phyloP scores from a whole-genome alignment of 371 early-diverging fungal genomes.

The Nosema granulosis region DNA sequence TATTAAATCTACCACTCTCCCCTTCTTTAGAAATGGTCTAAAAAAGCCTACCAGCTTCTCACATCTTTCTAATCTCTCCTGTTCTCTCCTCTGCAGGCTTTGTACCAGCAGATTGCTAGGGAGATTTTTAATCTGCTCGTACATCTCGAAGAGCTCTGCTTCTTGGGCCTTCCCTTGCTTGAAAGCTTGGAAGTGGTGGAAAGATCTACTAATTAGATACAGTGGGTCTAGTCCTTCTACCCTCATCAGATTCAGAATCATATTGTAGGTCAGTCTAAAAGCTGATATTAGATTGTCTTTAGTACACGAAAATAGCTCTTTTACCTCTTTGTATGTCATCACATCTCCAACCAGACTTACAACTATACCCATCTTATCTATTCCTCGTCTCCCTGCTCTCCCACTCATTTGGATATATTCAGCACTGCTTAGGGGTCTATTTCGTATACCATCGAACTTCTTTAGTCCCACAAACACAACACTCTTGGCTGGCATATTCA shows the following conservation, averaged over 20 bases:
- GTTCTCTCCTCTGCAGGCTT: constrained; percentile 17
- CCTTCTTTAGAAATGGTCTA: constrained; percentile 27
- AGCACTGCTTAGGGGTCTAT: constrained; percentile 82
- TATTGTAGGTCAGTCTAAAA: constrained; percentile 94
- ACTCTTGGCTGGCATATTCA: constrained; percentile 99
- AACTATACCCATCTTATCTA: constrained; percentile 94
- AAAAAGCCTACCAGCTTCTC: not conserved
- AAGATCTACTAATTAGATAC: constrained; percentile 83
- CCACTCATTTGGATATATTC: constrained; percentile 89
- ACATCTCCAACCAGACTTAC: constrained; percentile 80
- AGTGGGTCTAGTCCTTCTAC: constrained; percentile 93
- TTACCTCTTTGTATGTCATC: constrained; percentile 53
- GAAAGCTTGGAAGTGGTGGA: constrained; percentile 81
- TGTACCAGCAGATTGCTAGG: not conserved
- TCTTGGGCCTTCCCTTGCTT: constrained; percentile 49
- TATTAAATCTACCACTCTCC: constrained; percentile 56
- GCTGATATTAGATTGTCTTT: constrained; percentile 88
- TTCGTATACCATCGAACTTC: constrained; percentile 88
- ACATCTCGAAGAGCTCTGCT: constrained; percentile 31
- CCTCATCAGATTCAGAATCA: constrained; percentile 91
- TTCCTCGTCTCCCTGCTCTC: constrained; percentile 68
- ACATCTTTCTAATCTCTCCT: constrained; percentile 21
- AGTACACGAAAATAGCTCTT: constrained; percentile 66
- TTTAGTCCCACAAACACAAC: constrained; percentile 92
- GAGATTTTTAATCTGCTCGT: constrained; percentile 9